Evolutionary conservation across 1,284 basidiomycete species (phyloP).

Genomic region (Marasmius oreades): DNA sequence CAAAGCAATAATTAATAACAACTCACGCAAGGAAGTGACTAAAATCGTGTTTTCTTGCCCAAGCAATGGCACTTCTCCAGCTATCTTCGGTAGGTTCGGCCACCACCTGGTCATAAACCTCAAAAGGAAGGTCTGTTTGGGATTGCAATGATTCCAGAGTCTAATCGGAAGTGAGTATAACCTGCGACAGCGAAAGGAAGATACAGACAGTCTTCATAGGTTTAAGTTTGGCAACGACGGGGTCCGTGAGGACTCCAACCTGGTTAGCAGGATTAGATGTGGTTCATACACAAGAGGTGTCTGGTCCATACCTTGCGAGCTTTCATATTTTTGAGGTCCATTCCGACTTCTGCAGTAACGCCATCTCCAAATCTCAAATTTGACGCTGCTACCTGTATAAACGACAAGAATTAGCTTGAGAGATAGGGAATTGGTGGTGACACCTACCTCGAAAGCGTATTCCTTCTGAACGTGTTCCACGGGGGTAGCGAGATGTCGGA

Average conservation of each 20-base stretch:
- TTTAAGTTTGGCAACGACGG: slow-evolving; percentile 75
- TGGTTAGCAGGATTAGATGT: slow-evolving; percentile 33
- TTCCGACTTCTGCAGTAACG: slow-evolving; percentile 88
- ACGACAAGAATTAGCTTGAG: slow-evolving; percentile 3
- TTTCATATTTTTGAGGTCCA: slow-evolving; percentile 91
- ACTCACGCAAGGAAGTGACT: slow-evolving; percentile 90
- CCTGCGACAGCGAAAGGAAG: neutral
- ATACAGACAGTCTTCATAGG: slow-evolving; percentile 76
- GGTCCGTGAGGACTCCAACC: slow-evolving; percentile 94
- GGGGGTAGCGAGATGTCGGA: slow-evolving; percentile 82
- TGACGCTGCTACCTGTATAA: slow-evolving; percentile 77
- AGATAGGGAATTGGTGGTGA: neutral
- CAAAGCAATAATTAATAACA: slow-evolving; percentile 2
- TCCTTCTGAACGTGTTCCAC: slow-evolving; percentile 79
- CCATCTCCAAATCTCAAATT: slow-evolving; percentile 89
- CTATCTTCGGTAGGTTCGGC: slow-evolving; percentile 93
- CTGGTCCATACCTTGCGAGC: slow-evolving; percentile 60
- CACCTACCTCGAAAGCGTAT: slow-evolving; percentile 90
- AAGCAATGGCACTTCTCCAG: slow-evolving; percentile 84
- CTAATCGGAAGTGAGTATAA: slow-evolving; percentile 33
- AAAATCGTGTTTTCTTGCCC: slow-evolving; percentile 83
- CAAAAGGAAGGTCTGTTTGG: slow-evolving; percentile 72
- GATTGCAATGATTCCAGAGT: slow-evolving; percentile 76
- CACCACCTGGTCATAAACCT: slow-evolving; percentile 82
- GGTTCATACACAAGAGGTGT: neutral